These are phyloP conservation scores for Tulasnella sp. DNA, from an alignment of 768 basidiomycete genomes.

Conservation along the genomic window DNA sequence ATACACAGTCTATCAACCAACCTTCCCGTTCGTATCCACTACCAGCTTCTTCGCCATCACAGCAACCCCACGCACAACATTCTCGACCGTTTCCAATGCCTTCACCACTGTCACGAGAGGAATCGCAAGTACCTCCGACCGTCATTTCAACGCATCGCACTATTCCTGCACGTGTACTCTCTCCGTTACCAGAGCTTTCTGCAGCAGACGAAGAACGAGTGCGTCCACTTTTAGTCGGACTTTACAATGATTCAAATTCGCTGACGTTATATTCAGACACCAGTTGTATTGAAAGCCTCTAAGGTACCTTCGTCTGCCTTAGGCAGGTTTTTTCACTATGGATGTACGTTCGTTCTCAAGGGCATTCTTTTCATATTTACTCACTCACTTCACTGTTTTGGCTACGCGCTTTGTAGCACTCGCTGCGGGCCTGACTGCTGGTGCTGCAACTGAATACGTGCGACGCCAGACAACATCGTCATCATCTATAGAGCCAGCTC, in stretches of 20 bases:
- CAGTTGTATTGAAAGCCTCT: conserved; percentile 41
- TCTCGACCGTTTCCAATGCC: too few species aligned
- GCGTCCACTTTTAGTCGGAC: too few species aligned
- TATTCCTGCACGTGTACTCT: too few species aligned
- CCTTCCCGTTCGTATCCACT: too few species aligned
- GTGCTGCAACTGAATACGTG: conserved; percentile 78
- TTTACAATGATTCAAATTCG: background rate
- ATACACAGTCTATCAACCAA: too few species aligned
- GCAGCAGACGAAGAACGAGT: background rate
- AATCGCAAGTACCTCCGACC: too few species aligned
- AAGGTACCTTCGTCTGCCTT: conserved; percentile 85
- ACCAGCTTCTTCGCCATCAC: too few species aligned
- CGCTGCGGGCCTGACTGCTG: conserved; percentile 78
- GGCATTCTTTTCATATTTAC: background rate
- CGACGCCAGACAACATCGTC: conserved; percentile 45
- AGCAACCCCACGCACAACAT: too few species aligned
- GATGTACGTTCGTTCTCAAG: conserved; percentile 42
- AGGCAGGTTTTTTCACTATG: conserved; percentile 88
- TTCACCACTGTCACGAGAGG: too few species aligned
- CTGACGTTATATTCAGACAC: background rate
- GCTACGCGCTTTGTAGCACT: conserved; percentile 49
- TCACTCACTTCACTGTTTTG: background rate
- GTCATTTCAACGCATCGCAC: too few species aligned
- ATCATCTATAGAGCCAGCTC: conserved; percentile 23
- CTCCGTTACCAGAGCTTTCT: background rate